A percentile compares a stretch with the other conserved stretches of the same genome.
phyloP scores from a whole-genome alignment of 2,329 filamentous ascomycete species.

The Gaeumannomyces tritici region DNA sequence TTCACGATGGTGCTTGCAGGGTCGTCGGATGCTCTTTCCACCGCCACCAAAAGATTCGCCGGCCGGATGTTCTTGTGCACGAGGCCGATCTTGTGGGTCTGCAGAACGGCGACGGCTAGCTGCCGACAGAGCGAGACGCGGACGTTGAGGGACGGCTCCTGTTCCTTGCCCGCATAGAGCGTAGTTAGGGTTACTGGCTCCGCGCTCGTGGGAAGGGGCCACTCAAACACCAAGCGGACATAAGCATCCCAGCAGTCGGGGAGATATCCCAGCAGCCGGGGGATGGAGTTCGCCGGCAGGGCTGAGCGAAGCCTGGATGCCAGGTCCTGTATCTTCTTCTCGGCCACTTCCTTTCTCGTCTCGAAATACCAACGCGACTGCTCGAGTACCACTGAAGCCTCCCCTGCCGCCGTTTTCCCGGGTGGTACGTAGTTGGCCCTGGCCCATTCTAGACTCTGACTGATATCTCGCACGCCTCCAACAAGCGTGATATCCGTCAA shows the following conservation, averaged over 20 bases:
- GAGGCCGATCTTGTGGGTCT: background rate
- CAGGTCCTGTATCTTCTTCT: background rate
- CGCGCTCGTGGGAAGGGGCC: background rate
- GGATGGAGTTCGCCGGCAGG: background rate
- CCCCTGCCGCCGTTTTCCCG: too few species aligned
- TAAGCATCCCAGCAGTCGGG: background rate
- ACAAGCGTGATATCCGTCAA: background rate
- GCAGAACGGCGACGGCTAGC: background rate
- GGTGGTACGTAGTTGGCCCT: too few species aligned
- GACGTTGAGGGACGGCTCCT: background rate
- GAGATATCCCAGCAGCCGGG: background rate
- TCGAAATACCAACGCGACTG: background rate
- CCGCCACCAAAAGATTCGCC: background rate
- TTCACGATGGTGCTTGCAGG: background rate
- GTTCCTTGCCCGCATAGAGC: background rate
- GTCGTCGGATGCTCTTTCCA: background rate
- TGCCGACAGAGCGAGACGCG: background rate
- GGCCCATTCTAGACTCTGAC: too few species aligned
- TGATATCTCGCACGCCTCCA: too few species aligned
- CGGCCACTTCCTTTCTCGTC: background rate
- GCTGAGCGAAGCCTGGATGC: background rate
- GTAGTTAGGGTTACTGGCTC: background rate
- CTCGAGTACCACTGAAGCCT: background rate
- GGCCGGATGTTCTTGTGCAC: background rate
- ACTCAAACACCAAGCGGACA: background rate